Conservation (phyloP, 1,284 basidiomycete species). For the Ganoderma lucidum region DNA sequence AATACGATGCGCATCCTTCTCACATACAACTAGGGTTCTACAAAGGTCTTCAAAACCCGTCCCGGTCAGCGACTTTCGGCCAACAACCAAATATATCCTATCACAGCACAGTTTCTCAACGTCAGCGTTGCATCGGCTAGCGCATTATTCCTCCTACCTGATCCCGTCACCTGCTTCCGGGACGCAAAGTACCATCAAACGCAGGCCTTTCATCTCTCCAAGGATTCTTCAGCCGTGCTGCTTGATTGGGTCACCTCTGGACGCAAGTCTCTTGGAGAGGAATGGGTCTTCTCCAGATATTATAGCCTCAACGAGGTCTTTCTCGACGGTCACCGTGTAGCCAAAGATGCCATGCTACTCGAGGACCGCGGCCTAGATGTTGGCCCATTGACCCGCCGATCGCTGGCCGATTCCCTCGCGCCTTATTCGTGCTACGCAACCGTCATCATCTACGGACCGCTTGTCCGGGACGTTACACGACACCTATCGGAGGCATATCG, state of each 20-base stretch:
- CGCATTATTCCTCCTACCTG: conserved; percentile 84
- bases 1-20: conserved; percentile 7
- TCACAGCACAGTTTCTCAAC: conserved; percentile 60
- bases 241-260: conserved; percentile 95
- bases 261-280: conserved; percentile 79
- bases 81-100: conserved; percentile 25
- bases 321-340: conserved; percentile 67
- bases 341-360: conserved; percentile 81
- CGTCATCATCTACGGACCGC: conserved; percentile 77
- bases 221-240: conserved; percentile 69
- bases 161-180: conserved; percentile 92
- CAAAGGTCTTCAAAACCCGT: conserved; percentile 90
- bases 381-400: conserved; percentile 46
- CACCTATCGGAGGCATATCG: conserved; percentile 59
- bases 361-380: conserved; percentile 50
- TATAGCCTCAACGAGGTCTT: conserved; percentile 88
- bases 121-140: conserved; percentile 60
- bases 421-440: conserved; percentile 91
- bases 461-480: conserved; percentile 52
- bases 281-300: conserved; percentile 90
- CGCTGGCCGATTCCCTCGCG: conserved; percentile 66
- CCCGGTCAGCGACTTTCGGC: conserved; percentile 48
- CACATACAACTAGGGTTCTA: conserved; percentile 72
- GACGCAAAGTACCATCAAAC: conserved; percentile 84
- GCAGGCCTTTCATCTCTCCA: conserved; percentile 75